phyloP scores from a whole-genome alignment of 257 asterid species.

The Ehretia macrophylla region DNA sequence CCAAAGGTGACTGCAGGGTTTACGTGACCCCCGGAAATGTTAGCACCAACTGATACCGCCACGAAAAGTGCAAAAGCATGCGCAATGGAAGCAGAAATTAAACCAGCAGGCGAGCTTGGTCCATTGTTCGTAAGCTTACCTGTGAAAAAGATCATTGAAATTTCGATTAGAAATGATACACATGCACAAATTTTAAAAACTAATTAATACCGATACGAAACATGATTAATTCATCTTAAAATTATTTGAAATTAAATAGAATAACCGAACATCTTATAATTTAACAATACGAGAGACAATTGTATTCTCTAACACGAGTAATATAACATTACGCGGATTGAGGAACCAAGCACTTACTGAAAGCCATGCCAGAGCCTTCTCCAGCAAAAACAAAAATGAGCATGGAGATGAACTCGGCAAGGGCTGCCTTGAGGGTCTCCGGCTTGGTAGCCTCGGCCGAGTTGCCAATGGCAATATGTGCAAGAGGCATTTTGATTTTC shows the following conservation, averaged over 20 bases:
- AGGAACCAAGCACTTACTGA: constrained; percentile 30
- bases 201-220: too few species aligned
- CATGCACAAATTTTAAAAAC: too few species aligned
- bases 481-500: constrained; percentile 49
- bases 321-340: too few species aligned
- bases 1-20: constrained; percentile 88
- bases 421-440: constrained; percentile 67
- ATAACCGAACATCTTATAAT: too few species aligned
- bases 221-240: too few species aligned
- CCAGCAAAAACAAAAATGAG: constrained; percentile 83
- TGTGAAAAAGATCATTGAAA: constrained; percentile 9
- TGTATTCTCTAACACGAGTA: too few species aligned
- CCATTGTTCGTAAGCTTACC: constrained; percentile 62
- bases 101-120: constrained; percentile 61
- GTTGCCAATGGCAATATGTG: constrained; percentile 54
- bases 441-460: constrained; percentile 64
- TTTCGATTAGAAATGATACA: background rate
- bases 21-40: constrained; percentile 81
- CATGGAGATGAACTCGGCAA: constrained; percentile 81
- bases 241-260: background rate
- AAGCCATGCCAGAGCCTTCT: constrained; percentile 87
- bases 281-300: too few species aligned
- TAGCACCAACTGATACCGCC: constrained; percentile 76
- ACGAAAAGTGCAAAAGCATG: constrained; percentile 82
- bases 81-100: constrained; percentile 55